Evolutionary conservation across 208 protist genomes (phyloP).

Genomic region (Porcisia deanei): DNA sequence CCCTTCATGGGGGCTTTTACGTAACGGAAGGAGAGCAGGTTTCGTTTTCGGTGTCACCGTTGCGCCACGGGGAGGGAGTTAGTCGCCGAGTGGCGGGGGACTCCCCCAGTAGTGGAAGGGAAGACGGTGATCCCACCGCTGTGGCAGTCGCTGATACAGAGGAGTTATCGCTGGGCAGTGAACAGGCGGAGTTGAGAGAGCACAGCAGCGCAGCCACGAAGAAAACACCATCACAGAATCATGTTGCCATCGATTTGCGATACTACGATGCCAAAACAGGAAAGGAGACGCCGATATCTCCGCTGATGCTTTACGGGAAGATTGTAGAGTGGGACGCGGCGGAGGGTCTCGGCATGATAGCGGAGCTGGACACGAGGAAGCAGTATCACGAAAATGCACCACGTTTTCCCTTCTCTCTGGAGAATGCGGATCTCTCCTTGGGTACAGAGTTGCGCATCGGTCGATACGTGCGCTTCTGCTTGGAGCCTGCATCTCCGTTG

Average conservation of each 20-base stretch:
- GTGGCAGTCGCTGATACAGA: background rate
- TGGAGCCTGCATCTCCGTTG: conserved; percentile 21
- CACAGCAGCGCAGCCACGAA: background rate
- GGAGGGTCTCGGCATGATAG: conserved; percentile 46
- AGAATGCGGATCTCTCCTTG: conserved; percentile 52
- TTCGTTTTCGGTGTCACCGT: conserved; percentile 37
- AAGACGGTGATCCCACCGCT: background rate
- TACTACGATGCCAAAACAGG: conserved; percentile 46
- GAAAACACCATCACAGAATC: conserved; percentile 6
- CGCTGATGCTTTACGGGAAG: conserved; percentile 48
- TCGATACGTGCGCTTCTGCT: conserved; percentile 74
- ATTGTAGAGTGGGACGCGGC: conserved; percentile 60
- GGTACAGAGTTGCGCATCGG: conserved; percentile 35
- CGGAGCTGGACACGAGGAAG: conserved; percentile 64
- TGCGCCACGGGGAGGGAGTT: background rate
- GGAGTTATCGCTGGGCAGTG: background rate
- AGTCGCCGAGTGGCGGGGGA: background rate
- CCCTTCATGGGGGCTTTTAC: conserved; percentile 69
- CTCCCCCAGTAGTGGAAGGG: background rate
- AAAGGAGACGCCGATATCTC: conserved; percentile 45
- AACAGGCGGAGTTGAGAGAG: background rate
- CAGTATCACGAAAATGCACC: conserved; percentile 57
- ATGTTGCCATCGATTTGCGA: conserved; percentile 39
- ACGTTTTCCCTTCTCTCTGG: conserved; percentile 45
- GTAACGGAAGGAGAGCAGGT: conserved; percentile 76